Conservation (phyloP, 129 eudicot species). For the Flaveria sonorensis region DNA sequence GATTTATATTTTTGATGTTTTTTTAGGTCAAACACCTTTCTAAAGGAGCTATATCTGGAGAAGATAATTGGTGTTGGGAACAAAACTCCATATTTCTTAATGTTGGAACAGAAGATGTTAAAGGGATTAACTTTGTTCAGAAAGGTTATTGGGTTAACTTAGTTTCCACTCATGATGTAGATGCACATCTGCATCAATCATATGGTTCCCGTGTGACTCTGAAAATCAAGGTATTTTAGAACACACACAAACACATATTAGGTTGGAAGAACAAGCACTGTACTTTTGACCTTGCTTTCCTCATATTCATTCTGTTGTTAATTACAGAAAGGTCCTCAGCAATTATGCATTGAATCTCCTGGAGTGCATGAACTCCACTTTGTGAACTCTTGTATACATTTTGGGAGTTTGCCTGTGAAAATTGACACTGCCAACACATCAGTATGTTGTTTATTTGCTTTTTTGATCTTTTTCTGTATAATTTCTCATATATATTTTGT, state of each 20-base stretch:
- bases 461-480: constrained; percentile 2
- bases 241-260: constrained; percentile 7
- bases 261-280: background rate
- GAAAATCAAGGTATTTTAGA: constrained; percentile 69
- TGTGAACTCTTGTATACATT: constrained; percentile 77
- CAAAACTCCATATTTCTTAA: constrained; percentile 54
- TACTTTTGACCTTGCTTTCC: constrained; percentile 19
- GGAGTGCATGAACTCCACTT: constrained; percentile 94
- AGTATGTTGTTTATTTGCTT: constrained; percentile 44
- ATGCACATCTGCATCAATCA: constrained; percentile 67
- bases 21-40: constrained; percentile 67
- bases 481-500: constrained; percentile 31
- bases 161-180: constrained; percentile 83
- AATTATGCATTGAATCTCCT: constrained; percentile 72
- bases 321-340: constrained; percentile 87
- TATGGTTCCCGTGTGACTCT: constrained; percentile 64
- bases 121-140: constrained; percentile 65
- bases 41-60: constrained; percentile 43
- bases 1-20: constrained; percentile 13
- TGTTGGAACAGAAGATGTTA: constrained; percentile 72
- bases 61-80: constrained; percentile 99
- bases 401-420: constrained; percentile 67
- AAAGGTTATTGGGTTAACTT: constrained; percentile 88
- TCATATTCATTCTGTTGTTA: constrained; percentile 11
- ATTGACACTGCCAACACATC: constrained; percentile 61